Percentiles rank a stretch among this genome's conserved stretches.
These are phyloP conservation scores for Discostella stelligeroides DNA, from an alignment of 108 stramenopile genomes.

Conservation along the genomic window DNA sequence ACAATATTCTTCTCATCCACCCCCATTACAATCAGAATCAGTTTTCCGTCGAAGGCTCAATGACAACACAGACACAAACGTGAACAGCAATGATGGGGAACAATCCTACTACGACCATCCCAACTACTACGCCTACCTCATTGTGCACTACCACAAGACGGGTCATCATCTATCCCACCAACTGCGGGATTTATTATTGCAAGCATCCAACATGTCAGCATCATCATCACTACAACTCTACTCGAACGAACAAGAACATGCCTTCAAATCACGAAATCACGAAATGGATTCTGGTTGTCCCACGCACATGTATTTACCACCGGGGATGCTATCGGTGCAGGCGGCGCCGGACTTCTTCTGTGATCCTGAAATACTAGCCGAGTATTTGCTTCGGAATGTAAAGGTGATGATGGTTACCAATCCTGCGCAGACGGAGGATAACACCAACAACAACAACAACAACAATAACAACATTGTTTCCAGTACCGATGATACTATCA, in stretches of 20 bases:
- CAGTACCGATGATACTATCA: background rate
- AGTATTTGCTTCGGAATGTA: conserved; percentile 16
- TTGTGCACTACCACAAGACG: conserved; percentile 49
- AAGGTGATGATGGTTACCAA: background rate
- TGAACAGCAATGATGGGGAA: no score
- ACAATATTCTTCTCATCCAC: no score
- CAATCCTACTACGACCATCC: conserved; percentile 2
- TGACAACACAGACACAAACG: no score
- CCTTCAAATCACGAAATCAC: background rate
- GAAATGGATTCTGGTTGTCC: conserved; percentile 21
- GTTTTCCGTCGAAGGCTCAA: no score
- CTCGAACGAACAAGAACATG: conserved; percentile 1
- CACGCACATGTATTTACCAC: background rate
- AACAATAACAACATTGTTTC: no score
- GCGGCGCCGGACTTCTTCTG: conserved; percentile 45
- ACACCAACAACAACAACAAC: no score
- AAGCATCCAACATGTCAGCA: background rate
- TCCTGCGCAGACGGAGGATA: no score
- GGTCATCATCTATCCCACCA: conserved; percentile 38
- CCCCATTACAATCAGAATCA: no score
- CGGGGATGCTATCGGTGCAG: conserved; percentile 17
- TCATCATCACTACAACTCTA: no score
- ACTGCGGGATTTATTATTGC: conserved; percentile 22
- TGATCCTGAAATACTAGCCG: conserved; percentile 14
- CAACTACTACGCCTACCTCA: conserved; percentile 29